Evolutionary conservation across 495 filamentous ascomycete species (phyloP), one percentile per base, ranked within the genome.

Genomic region (Aspergillus biplanus): DNA sequence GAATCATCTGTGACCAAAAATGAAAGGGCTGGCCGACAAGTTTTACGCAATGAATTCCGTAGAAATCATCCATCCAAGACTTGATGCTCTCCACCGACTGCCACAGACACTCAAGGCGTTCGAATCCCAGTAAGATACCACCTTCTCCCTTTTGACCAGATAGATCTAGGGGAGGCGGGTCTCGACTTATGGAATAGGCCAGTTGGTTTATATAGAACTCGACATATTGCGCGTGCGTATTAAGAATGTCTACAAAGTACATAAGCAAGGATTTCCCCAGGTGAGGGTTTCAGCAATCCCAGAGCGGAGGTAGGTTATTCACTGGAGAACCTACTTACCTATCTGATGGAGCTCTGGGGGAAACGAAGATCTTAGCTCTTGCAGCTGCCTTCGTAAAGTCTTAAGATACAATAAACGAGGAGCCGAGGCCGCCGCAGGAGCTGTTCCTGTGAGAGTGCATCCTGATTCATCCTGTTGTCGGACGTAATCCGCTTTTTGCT

Each of bases 1-100:
- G 74, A 31, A 76, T 64, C 44, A 80, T 62, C 34, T 80, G 77
- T 1, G 70, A 71, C 72, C 71, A 80, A 37, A 75, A 74, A 18
- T 70, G 66, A 52, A 78, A 76, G 3, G 79, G 70, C 9, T 72
- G 61, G 7, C 68, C 69, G 18, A 71, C 32, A 3, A 70, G 61
- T 15, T 63, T 61, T 0, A 64, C 57, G 37, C 46, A 52, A 0
- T 74, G 72, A 31, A 79, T 68, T 15, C 27, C 16, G 58, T 76
- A 66, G 61, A 76, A 80, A 12, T 44, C 62, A 18, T 77, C 69
- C 11, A 78, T 54, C 71, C 72, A 79, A 3, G 64, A 63, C 32
- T 78, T 77, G 49, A 78, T 65, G 8, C 68, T 69, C 34, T 74
- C 67, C 1, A 79, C 68, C 4, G 74, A 78, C 33, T 63, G 62